Percentiles rank a stretch among this genome's conserved stretches.
These are phyloP conservation scores for Microstegium vimineum DNA, from an alignment of 176 grass and related monocot species.

Conservation along the genomic window DNA sequence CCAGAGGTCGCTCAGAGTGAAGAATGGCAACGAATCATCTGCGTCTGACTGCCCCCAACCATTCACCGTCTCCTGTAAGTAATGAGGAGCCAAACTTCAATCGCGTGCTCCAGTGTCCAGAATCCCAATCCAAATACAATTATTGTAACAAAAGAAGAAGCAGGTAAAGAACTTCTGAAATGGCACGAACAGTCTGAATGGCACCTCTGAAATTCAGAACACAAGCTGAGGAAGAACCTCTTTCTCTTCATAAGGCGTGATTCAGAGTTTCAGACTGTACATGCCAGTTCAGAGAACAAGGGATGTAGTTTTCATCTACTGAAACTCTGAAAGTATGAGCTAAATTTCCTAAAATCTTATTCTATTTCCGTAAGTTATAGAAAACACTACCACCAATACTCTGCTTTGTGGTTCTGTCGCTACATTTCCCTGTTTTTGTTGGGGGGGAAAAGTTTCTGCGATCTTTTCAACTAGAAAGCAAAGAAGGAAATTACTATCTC, in stretches of 20 bases:
- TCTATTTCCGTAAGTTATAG: not conserved
- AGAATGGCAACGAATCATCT: slow-evolving; percentile 19
- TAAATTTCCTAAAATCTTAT: not conserved
- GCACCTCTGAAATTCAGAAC: not conserved
- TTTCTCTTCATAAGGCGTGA: not conserved
- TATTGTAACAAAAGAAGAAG: not conserved
- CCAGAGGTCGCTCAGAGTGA: slow-evolving; percentile 57
- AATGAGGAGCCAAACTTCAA: not conserved
- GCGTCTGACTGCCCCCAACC: slow-evolving; percentile 25
- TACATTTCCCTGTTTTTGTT: not conserved
- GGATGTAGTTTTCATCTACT: not conserved
- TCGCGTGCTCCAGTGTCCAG: not conserved
- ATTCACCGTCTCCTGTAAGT: slow-evolving; percentile 20
- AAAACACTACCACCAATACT: not conserved
- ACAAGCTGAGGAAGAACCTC: not conserved
- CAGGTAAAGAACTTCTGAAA: not conserved
- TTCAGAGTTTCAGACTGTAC: not conserved
- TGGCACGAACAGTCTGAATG: not conserved
- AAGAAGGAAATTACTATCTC: not conserved
- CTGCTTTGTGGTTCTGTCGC: not conserved
- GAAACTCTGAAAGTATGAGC: not conserved
- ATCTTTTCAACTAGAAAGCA: not conserved
- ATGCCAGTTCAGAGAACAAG: not conserved
- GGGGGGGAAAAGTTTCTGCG: not conserved
- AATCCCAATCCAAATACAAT: not conserved